These are phyloP conservation scores for Rhynchospora breviuscula DNA, from an alignment of 176 grass and related monocot genomes.

Conservation along the genomic window DNA sequence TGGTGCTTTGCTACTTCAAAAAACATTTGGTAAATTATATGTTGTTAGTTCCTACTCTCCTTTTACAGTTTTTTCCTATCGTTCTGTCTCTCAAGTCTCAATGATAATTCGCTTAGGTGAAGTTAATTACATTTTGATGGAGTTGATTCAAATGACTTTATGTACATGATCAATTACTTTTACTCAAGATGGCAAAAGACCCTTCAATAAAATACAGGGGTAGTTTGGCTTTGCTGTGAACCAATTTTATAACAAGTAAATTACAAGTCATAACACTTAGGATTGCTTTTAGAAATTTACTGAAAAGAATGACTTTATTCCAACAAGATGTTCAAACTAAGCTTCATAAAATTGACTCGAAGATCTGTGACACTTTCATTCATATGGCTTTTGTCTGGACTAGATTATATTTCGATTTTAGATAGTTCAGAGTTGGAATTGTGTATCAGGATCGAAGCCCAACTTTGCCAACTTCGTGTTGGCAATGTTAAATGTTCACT, in stretches of 20 bases:
- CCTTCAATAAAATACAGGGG: too few relatives aligned
- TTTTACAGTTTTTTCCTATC: background rate
- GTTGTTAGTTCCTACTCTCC: background rate
- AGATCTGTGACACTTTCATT: background rate
- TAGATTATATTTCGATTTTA: too few relatives aligned
- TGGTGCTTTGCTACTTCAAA: background rate
- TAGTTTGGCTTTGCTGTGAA: background rate
- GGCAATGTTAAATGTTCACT: too few relatives aligned
- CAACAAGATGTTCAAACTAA: background rate
- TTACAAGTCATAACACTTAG: background rate
- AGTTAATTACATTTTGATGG: background rate
- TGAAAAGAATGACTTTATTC: background rate
- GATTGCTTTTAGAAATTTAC: background rate
- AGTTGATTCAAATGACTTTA: background rate
- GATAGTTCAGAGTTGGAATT: too few relatives aligned
- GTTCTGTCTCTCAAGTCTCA: background rate
- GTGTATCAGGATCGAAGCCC: too few relatives aligned
- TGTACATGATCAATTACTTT: background rate
- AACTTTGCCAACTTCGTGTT: too few relatives aligned
- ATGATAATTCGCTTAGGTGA: background rate
- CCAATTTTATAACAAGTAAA: background rate
- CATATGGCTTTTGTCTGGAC: too few relatives aligned
- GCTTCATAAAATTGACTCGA: background rate
- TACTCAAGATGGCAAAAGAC: background rate
- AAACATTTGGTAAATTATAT: background rate